Base-by-base conservation (phyloP, 2,329 filamentous ascomycete genomes). In the Aspergillus sclerotialis region DNA sequence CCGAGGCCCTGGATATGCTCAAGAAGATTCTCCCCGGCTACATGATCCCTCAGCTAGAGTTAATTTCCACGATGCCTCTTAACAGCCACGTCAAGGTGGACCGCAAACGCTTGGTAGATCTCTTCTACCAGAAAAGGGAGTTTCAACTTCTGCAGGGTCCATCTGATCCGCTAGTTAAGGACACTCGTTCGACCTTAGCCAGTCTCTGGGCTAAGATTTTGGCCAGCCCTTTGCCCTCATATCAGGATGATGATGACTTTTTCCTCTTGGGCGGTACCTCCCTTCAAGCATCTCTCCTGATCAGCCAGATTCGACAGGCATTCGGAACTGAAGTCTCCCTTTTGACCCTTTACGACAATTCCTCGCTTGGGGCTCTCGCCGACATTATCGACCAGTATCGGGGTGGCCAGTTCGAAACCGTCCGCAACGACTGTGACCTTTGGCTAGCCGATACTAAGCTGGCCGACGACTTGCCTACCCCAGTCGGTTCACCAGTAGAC, bases 81-180 rank as follows among this genome's bases (percentile, higher is more conserved):
- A 86, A 82, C 52, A 78, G 78, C 6, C 84, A 84, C 45, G 80
- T 80, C 43, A 88, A 88, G 59, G 73, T 86, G 2, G 52, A 53
- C 24, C 44, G 51, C 13, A 40, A 42, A 16, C 21, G 31, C 3
- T 29, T 54, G 10, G 29, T 28, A n/a, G n/a, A n/a, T n/a, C n/a
- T n/a, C n/a, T n/a, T n/a, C n/a, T n/a, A n/a, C n/a, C n/a, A n/a
- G n/a, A n/a, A n/a, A n/a, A n/a, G n/a, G n/a, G n/a, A n/a, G n/a
- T n/a, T n/a, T n/a, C n/a, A n/a, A n/a, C n/a, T n/a, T n/a, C n/a
- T n/a, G n/a, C n/a, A n/a, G n/a, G n/a, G n/a, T n/a, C n/a, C n/a
- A n/a, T n/a, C n/a, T n/a, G n/a, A n/a, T n/a, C n/a, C n/a, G n/a
- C n/a, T n/a, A n/a, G n/a, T n/a, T n/a, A n/a, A 11, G 7, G 18